Base-by-base conservation (phyloP, 345 rosid species). In the Hibiscus tridactylites region DNA sequence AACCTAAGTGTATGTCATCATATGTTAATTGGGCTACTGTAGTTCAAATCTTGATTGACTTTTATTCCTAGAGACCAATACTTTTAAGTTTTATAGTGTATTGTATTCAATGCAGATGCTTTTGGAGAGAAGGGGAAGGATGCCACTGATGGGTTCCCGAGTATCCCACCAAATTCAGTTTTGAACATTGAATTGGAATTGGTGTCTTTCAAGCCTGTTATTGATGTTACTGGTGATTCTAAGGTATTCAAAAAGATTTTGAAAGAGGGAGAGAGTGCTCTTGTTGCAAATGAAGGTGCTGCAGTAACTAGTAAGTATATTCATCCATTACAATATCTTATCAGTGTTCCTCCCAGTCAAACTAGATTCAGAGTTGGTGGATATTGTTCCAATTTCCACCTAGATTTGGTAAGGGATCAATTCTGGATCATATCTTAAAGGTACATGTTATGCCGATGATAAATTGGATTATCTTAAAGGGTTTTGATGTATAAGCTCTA, bases 201-300 rank as follows among this genome's bases (percentile, higher is more conserved):
- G 83, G 71, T 81, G 12, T 85, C 93, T 46, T 88, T 79, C 64
- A 88, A 83, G 76, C 73, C 83, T 54, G 90, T 88, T 39, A 70
- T 85, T 75, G 90, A 88, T 80, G 79, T 86, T 31, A 73, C 78
- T 3, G 87, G 87, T 11, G 88, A 88, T 72, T 76, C 76, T 58
- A 83, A 85, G 81, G 88, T 86, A 37, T 62, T 85, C 31, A 88
- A 88, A 79, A 88, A 86, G 80, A 82, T 88, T 39, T 44, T 88
- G 75, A 85, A 73, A 53, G 86, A 83, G 71, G 90, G 93, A 72
- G 85, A 86, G 74, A 87, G 81, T 28, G 64, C 76, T 68, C 1
- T 54, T 74, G 73, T 74, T 28, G 85, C 89, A 61, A 71, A 81
- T 75, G 93, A 88, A 68, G 89, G 89, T 63, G 88, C 92, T 29